phyloP scores from a whole-genome alignment of 345 rosid genomes.

The Raphanus raphanistrum region DNA sequence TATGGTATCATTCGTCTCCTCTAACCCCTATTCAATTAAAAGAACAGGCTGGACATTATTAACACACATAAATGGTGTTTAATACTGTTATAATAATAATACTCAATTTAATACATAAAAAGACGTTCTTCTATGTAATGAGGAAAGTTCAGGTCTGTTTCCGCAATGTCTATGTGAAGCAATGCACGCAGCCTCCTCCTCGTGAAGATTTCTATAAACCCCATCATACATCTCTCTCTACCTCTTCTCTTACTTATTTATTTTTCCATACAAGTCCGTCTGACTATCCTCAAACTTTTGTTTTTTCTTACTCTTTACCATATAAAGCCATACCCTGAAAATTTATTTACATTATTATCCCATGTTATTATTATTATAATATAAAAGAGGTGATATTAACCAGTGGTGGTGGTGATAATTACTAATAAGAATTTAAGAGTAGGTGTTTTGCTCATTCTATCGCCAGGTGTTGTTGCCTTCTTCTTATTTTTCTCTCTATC shows the following conservation, averaged over 20 bases:
- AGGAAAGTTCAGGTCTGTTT: conserved; percentile 29
- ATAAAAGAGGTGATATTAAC: neutral
- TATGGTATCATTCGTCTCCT: conserved; percentile 35
- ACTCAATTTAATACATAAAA: neutral
- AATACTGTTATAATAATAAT: neutral
- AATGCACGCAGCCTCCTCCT: conserved; percentile 27
- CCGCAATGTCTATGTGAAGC: conserved; percentile 29
- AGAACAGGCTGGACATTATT: conserved; percentile 24
- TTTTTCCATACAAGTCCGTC: neutral
- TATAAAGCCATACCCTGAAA: neutral
- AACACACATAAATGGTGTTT: neutral
- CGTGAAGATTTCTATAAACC: neutral
- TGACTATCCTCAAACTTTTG: neutral
- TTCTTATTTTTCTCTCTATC: neutral
- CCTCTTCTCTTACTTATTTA: neutral
- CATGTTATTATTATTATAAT: neutral
- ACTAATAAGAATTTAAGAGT: neutral
- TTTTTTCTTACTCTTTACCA: neutral
- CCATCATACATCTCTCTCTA: neutral
- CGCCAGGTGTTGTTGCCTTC: conserved; percentile 31
- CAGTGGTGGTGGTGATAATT: conserved; percentile 3
- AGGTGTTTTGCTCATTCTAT: conserved; percentile 31
- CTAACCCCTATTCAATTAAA: conserved; percentile 26
- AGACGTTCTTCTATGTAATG: neutral
- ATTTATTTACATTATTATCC: neutral